Percentiles rank a stretch among this genome's conserved stretches.
These are phyloP conservation scores for Hordeum vulgare DNA, from an alignment of 176 grass and related monocot species.

Conservation along the genomic window DNA sequence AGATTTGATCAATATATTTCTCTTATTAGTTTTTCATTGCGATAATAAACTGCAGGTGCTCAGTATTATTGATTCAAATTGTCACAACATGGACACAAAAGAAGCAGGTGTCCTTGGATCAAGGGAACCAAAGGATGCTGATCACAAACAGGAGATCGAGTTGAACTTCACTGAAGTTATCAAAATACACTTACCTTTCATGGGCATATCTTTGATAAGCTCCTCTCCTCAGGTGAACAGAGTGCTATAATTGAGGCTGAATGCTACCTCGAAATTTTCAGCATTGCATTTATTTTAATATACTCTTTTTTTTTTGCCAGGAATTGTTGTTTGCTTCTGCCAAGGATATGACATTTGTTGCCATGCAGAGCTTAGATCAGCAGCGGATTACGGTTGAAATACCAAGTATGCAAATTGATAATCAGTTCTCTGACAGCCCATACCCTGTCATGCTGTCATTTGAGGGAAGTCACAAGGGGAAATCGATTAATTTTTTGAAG, in stretches of 20 bases:
- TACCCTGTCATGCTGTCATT: constrained; percentile 89
- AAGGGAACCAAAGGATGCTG: constrained; percentile 59
- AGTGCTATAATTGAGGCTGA: neutral
- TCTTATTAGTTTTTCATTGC: constrained; percentile 25
- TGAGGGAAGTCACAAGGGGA: constrained; percentile 61
- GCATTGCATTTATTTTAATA: constrained; percentile 9
- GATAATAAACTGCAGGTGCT: constrained; percentile 65
- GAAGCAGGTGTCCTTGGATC: constrained; percentile 58
- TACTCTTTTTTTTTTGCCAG: constrained; percentile 40
- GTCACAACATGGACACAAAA: constrained; percentile 67
- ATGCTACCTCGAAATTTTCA: neutral
- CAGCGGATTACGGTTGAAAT: constrained; percentile 65
- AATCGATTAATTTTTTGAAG: constrained; percentile 54
- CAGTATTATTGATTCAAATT: constrained; percentile 79
- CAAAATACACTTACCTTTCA: constrained; percentile 71
- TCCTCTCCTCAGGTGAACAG: constrained; percentile 74
- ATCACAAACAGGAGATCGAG: constrained; percentile 68
- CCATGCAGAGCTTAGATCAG: constrained; percentile 87
- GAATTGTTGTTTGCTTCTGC: constrained; percentile 92
- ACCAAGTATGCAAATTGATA: constrained; percentile 92
- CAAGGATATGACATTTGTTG: constrained; percentile 68
- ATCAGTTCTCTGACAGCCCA: constrained; percentile 80
- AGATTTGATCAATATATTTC: constrained; percentile 17
- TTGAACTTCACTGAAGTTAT: constrained; percentile 60
- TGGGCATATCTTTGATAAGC: constrained; percentile 93